Conservation (phyloP, 306 rosid species). For the Oemleria cerasiformis region DNA sequence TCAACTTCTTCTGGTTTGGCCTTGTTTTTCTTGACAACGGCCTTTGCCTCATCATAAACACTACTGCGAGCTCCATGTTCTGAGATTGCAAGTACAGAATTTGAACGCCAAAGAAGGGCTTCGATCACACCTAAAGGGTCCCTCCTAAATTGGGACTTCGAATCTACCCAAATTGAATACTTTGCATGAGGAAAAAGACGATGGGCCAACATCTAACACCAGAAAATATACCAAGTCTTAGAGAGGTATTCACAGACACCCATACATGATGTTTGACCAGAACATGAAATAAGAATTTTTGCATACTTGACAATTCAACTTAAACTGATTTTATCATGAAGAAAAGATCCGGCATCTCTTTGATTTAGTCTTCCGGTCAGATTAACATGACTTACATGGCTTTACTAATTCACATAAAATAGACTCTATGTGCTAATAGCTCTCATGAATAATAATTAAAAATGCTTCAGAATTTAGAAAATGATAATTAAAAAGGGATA, state of each 20-base stretch:
- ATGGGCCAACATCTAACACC: slow-evolving; percentile 80
- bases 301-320: background rate
- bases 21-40: slow-evolving; percentile 91
- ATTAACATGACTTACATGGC: background rate
- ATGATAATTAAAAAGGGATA: background rate
- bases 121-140: slow-evolving; percentile 93
- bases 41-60: slow-evolving; percentile 91
- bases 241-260: slow-evolving; percentile 25
- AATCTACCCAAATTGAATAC: slow-evolving; percentile 96
- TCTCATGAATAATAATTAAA: background rate
- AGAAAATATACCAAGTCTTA: background rate
- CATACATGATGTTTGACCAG: background rate
- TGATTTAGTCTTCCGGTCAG: background rate
- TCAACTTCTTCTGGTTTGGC: slow-evolving; percentile 95
- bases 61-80: slow-evolving; percentile 98
- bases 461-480: background rate
- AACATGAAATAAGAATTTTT: background rate
- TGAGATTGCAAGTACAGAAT: slow-evolving; percentile 78
- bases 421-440: background rate
- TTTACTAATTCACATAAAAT: background rate
- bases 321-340: background rate
- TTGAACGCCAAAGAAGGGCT: slow-evolving; percentile 85
- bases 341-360: background rate
- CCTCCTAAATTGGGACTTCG: slow-evolving; percentile 94
- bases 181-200: slow-evolving; percentile 88